Evolutionary conservation across 1,284 basidiomycete species (phyloP), one percentile per base, ranked within the genome.

Genomic region (Hortiboletus rubellus): DNA sequence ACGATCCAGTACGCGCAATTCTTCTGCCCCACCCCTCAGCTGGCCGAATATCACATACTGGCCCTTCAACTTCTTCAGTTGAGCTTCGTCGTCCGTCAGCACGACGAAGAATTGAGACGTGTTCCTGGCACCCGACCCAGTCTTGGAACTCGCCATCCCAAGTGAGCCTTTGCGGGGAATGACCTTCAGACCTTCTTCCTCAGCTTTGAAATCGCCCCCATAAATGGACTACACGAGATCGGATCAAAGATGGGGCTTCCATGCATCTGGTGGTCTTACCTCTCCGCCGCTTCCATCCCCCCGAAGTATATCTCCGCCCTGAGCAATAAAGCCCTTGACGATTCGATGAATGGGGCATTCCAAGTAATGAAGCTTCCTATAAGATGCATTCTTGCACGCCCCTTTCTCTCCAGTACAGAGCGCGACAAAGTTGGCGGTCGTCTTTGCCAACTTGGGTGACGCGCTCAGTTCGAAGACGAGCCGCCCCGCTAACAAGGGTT

Each of bases 101-200:
- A 79, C 75, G 50, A 82, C 61, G 54, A 82, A 82, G 68, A 80
- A 82, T 63, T 82, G 79, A 11, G 79, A 80, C 41, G 77, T 73
- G 59, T 80, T 80, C 51, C 53, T 59, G 63, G 77, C 64, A 73
- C 77, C 73, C 73, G 79, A 55, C 68, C 79, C 58, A 9, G 58
- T 62, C 55, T 59, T 68, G 64, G 76, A 73, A 63, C 80, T 81
- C 5, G 78, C 79, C 79, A 81, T 81, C 1, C 76, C 78, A 30
- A 82, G 67, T 6, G 78, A 77, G 4, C 79, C 79, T 42, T 69
- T 70, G 33, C 66, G 64, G 42, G 76, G 71, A 47, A 72, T 70
- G 40, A 65, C 68, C 61, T 77, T 78, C 36, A 82, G 65, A 11
- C 58, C 79, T 76, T 52, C 75, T 72, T 64, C 80, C 52, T 81